Percentiles rank a stretch among this genome's conserved stretches.
phyloP scores from a whole-genome alignment of 2,329 filamentous ascomycete species.

The Cercospora zeae-maydis region DNA sequence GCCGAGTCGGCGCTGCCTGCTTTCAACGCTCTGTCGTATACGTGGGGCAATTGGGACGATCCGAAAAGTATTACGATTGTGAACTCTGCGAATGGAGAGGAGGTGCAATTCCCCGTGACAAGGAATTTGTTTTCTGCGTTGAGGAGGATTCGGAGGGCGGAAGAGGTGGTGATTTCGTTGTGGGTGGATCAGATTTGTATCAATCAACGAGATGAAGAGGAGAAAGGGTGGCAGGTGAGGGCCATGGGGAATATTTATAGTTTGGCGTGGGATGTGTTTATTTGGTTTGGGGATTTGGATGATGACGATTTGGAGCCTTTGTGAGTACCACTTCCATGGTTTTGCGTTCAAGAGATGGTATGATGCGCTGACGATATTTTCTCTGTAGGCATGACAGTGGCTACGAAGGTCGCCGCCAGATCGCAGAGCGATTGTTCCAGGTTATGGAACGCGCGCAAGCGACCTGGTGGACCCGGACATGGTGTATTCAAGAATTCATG shows the following conservation, averaged over 20 bases:
- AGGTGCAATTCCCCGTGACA: not conserved
- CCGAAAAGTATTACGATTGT: not conserved
- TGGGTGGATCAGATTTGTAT: slow-evolving; percentile 8
- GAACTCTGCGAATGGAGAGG: not conserved
- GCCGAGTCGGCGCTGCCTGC: not conserved
- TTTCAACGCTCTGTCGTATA: slow-evolving; percentile 1
- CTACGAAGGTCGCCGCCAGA: not conserved
- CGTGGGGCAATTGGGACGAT: slow-evolving; percentile 1
- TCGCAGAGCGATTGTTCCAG: not conserved
- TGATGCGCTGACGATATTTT: not conserved
- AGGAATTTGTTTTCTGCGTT: not conserved
- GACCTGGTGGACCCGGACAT: not conserved
- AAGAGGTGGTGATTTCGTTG: not conserved
- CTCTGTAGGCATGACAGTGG: not conserved
- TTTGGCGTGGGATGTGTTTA: slow-evolving; percentile 1
- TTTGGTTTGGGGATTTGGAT: slow-evolving; percentile 6
- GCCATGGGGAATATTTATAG: slow-evolving; percentile 1
- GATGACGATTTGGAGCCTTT: not conserved
- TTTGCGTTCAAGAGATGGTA: not conserved
- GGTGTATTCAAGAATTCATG: slow-evolving; percentile 2
- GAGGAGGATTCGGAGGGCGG: not conserved
- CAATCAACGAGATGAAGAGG: not conserved
- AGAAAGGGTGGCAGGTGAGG: not conserved
- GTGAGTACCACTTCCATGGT: not conserved
- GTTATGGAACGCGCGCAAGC: not conserved